Percentiles rank a stretch among this genome's conserved stretches.
Conservation (phyloP, 306 rosid species). For the Argentina anserina region DNA sequence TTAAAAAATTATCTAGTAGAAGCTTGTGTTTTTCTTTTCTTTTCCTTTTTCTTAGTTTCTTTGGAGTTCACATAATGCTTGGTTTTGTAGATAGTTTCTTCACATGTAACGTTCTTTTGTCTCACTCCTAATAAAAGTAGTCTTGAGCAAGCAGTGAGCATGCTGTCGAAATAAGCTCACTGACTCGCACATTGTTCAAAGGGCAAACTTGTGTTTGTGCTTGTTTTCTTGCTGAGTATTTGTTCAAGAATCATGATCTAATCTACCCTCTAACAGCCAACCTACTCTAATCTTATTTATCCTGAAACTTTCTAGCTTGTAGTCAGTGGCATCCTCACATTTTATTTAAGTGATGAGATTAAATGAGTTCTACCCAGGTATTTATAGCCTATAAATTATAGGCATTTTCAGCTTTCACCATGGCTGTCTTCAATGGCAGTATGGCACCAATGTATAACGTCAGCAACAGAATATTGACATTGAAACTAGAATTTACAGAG, state of each 20-base stretch:
- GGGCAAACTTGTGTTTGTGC: background rate
- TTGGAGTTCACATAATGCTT: background rate
- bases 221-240: background rate
- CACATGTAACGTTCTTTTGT: background rate
- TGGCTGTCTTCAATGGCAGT: background rate
- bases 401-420: too few species aligned
- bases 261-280: background rate
- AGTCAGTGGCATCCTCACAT: background rate
- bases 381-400: too few species aligned
- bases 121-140: slow-evolving; percentile 4
- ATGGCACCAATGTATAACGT: background rate
- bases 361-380: too few species aligned
- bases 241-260: background rate
- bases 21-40: background rate
- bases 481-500: too few species aligned
- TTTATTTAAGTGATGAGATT: background rate
- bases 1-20: slow-evolving; percentile 22
- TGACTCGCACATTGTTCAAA: background rate
- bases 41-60: background rate
- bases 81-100: slow-evolving; percentile 17
- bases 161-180: background rate
- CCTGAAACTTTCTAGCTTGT: background rate
- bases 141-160: background rate
- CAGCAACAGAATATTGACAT: too few species aligned
- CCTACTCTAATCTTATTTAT: background rate